Evolutionary conservation across 2,329 filamentous ascomycete genomes (phyloP), one percentile per base, ranked within the genome.

Genomic region (Penicillium hesseltinei): DNA sequence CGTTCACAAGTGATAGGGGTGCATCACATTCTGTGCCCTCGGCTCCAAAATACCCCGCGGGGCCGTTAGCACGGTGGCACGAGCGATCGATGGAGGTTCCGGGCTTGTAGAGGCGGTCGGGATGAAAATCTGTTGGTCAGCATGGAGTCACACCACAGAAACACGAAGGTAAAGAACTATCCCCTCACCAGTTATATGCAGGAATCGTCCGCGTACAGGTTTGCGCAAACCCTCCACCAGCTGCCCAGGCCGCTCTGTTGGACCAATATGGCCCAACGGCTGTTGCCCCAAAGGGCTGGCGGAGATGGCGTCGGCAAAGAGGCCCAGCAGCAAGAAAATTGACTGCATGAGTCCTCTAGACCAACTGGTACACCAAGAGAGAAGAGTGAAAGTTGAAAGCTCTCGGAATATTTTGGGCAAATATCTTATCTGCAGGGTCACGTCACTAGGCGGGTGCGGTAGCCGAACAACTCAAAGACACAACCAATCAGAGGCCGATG

Each of bases 21-120:
- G 90, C 85, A 77, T 99, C 94, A 81, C 94, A 99, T 58, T 91
- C 90, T 9, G 90, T 90, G 1, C 87, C 91, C 74, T 94, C 90
- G 54, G 92, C 88, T 68, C 94, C 94, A 70, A 91, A 94, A 50
- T 83, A 80, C 45, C 92, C 93, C 8, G 93, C 89, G 6, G 85
- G 79, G 13, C 94, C 94, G 58, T 85, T 79, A 58, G 88, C 87
- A 55, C 87, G 83, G 71, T 99, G 94, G 75, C 94, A 99, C 60
- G 88, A 62, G 17, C 56, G 88, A 61, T 83, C 80, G 44, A 89
- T 89, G 25, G 89, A 89, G 11, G 90, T 84, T 73, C 92, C 88
- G 8, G 84, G 75, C 74, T 91, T 88, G 81, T 97, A 99, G 75
- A 90, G 90, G 43, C 85, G 84, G 73, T 99, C 94, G 46, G 92